These are phyloP conservation scores for Nothophaeocryptopus gaeumannii DNA, from an alignment of 2,329 filamentous ascomycete genomes.

Conservation along the genomic window DNA sequence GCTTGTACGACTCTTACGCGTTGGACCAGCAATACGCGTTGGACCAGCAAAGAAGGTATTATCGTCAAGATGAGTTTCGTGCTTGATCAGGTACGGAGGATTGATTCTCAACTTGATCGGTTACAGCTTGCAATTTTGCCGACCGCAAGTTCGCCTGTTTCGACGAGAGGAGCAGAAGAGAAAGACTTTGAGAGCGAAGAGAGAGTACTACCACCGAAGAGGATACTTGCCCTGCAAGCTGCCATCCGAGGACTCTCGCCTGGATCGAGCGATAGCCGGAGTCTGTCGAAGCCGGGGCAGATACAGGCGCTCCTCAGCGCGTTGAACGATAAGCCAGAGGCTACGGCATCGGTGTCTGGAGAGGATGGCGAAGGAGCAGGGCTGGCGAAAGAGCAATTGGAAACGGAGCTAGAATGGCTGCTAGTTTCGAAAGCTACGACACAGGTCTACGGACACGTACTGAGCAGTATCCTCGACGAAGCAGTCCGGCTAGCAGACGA, in stretches of 20 bases:
- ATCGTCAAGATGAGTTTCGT: conserved; percentile 35
- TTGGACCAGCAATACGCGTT: background rate
- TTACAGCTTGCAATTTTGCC: conserved; percentile 48
- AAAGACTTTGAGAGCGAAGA: conserved; percentile 7
- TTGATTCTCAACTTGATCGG: conserved; percentile 58
- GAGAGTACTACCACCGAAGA: conserved; percentile 21
- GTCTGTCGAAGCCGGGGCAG: conserved; percentile 20
- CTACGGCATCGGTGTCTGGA: conserved; percentile 11
- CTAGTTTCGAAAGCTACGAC: conserved; percentile 85
- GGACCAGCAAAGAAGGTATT: background rate
- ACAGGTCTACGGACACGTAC: conserved; percentile 80
- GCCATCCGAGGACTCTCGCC: conserved; percentile 31
- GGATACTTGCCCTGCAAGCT: conserved; percentile 32
- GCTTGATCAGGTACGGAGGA: conserved; percentile 51
- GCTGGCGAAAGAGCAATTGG: conserved; percentile 49
- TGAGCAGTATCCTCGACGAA: conserved; percentile 75
- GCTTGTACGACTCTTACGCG: background rate
- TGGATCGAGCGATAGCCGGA: conserved; percentile 24
- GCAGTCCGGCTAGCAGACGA: conserved; percentile 82
- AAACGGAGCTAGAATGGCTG: conserved; percentile 84
- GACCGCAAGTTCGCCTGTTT: background rate
- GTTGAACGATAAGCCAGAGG: conserved; percentile 16
- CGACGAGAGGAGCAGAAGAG: conserved; percentile 12
- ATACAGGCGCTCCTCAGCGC: conserved; percentile 13
- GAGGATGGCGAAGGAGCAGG: conserved; percentile 8